Evolutionary conservation across 2,329 filamentous ascomycete species (phyloP), one percentile per base, ranked within the genome.

Genomic region (Colletotrichum costaricense): DNA sequence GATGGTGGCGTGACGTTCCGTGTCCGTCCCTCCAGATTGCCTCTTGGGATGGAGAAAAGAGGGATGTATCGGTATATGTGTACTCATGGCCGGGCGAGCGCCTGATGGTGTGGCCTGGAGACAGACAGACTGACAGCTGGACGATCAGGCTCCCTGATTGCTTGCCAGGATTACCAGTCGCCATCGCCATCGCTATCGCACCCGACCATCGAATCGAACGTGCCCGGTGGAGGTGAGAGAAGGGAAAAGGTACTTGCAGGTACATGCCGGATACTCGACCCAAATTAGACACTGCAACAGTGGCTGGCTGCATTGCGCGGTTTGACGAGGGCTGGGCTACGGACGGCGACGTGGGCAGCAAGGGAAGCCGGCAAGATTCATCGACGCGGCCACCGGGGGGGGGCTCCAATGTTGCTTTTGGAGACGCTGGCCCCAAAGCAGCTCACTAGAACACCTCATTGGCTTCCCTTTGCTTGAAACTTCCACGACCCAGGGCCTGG

Each of bases 401-500:
- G 38, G 42, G 19, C 19, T n/a, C 42, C 38, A 42, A n/a, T 49
- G 42, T 67, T 33, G 33, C 63, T 62, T 38, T 38, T 38, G 14
- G 26, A n/a, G 35, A 49, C 38, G 62, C 28, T 33, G 33, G 11
- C 6, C 26, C 22, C 54, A 70, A n/a, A 22, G 42, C 9, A 58
- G 26, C 26, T 55, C 63, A 68, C 66, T 69, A 69, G 69, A 69
- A 64, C 60, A 52, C 28, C 59, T 26, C 49, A 63, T 54, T 69
- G 26, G 59, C 16, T 55, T 72, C 55, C 66, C 54, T 56, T 49
- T 59, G 24, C 14, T 49, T 70, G 56, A 70, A 70, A 73, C 70
- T 60, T 49, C 55, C 55, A 38, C 56, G 35, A 56, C 60, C 59
- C 12, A 24, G 70, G 70, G 35, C 35, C 46, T 54, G 67, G 55